Evolutionary conservation across 2,329 filamentous ascomycete species (phyloP).

Genomic region (Phaeophleospora eucalypticola): DNA sequence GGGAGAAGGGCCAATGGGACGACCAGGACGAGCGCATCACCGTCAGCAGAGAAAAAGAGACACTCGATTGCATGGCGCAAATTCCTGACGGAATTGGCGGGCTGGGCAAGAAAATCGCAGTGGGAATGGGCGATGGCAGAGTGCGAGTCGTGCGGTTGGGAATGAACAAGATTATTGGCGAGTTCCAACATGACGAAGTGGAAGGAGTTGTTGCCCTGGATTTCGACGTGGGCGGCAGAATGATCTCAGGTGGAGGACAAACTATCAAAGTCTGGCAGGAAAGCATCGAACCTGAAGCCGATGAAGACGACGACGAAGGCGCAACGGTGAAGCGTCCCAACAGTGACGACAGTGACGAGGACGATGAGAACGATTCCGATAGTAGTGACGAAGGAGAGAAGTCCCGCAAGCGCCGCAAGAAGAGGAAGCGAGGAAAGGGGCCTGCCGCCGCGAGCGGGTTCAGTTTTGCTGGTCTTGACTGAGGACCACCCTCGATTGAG

Average conservation of each 20-base stretch:
- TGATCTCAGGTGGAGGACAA: constrained; percentile 85
- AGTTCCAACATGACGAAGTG: constrained; percentile 74
- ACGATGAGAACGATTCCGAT: constrained; percentile 29
- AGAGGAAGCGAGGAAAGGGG: constrained; percentile 36
- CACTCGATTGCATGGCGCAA: constrained; percentile 70
- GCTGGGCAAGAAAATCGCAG: constrained; percentile 67
- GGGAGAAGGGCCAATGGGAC: constrained; percentile 93
- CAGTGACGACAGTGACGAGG: constrained; percentile 46
- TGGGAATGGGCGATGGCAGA: constrained; percentile 76
- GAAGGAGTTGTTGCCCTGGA: constrained; percentile 78
- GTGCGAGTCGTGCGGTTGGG: constrained; percentile 74
- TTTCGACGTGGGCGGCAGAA: constrained; percentile 78
- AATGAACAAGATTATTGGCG: constrained; percentile 64
- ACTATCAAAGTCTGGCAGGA: constrained; percentile 88
- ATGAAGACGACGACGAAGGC: constrained; percentile 46
- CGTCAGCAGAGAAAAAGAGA: constrained; percentile 64
- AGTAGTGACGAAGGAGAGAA: constrained; percentile 44
- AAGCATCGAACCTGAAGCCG: constrained; percentile 53
- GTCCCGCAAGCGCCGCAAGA: constrained; percentile 42
- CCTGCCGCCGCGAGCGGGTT: constrained; percentile 22
- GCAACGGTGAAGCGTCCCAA: constrained; percentile 37
- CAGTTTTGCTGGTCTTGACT: constrained; percentile 31
- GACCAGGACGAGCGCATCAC: constrained; percentile 88
- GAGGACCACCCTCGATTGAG: constrained; percentile 1
- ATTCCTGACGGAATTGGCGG: constrained; percentile 67